These are phyloP conservation scores for Aegilops speltoides DNA, from an alignment of 176 grass and related monocot species.

Conservation along the genomic window DNA sequence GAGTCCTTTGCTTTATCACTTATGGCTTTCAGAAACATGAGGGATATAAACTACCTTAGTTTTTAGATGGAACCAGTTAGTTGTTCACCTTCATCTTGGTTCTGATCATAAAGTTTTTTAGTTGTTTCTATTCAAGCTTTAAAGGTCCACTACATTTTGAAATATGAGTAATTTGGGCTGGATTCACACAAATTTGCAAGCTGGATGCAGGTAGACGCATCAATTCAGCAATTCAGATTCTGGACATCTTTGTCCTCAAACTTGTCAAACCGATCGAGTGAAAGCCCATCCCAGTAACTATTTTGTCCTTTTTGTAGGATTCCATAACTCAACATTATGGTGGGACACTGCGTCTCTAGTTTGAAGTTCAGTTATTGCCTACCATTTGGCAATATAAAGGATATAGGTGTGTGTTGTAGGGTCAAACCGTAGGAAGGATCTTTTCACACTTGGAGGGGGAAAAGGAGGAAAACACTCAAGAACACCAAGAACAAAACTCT, in stretches of 20 bases:
- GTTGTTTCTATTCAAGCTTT: background rate
- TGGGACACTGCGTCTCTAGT: slow-evolving; percentile 32
- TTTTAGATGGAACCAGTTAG: background rate
- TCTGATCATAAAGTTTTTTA: background rate
- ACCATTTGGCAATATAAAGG: too few relatives aligned
- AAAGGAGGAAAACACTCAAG: too few relatives aligned
- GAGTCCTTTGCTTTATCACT: background rate
- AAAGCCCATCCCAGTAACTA: background rate
- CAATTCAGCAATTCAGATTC: background rate
- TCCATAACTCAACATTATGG: slow-evolving; percentile 36
- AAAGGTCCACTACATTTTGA: background rate
- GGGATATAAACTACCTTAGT: background rate
- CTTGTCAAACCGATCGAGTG: background rate
- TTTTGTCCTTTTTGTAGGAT: slow-evolving; percentile 38
- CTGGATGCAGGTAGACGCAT: background rate
- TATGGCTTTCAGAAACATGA: background rate
- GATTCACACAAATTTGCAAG: background rate
- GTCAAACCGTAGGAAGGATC: too few relatives aligned
- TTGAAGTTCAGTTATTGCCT: background rate
- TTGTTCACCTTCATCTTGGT: background rate
- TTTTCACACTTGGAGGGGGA: too few relatives aligned
- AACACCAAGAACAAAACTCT: too few relatives aligned
- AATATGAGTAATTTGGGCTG: background rate
- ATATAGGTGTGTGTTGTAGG: too few relatives aligned
- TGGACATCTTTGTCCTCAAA: background rate